Conservation (phyloP, 352 stramenopile genomes). For the Phytophthora agathidicida region DNA sequence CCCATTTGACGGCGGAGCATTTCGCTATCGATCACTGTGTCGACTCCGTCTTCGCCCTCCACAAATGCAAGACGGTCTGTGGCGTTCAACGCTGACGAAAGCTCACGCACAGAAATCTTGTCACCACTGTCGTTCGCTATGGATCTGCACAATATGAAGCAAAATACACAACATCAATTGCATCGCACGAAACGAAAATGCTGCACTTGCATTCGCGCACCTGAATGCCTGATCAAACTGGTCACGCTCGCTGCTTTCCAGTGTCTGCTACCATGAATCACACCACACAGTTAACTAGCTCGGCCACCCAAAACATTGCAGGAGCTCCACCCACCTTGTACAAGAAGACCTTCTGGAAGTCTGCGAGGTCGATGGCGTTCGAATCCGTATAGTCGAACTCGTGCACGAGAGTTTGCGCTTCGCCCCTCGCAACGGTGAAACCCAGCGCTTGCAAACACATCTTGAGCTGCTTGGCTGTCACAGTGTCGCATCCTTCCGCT, state of each 20-base stretch:
- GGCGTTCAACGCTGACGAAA: constrained; percentile 9
- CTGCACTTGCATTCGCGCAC: constrained; percentile 11
- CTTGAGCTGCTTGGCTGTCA: constrained; percentile 41
- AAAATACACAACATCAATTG: not conserved
- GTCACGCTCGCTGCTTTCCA: constrained; percentile 27
- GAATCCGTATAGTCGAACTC: constrained; percentile 53
- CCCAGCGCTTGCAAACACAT: constrained; percentile 38
- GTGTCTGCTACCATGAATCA: constrained; percentile 6
- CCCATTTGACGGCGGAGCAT: constrained; percentile 25
- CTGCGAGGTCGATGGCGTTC: constrained; percentile 30
- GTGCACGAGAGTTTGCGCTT: constrained; percentile 44
- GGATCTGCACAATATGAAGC: constrained; percentile 10
- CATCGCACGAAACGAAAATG: too few species aligned
- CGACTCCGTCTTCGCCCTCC: not conserved
- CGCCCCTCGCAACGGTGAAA: constrained; percentile 24
- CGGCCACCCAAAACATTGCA: not conserved
- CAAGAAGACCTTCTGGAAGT: constrained; percentile 54
- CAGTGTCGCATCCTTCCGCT: constrained; percentile 14
- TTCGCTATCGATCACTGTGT: constrained; percentile 14
- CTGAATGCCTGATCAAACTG: constrained; percentile 41
- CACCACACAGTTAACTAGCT: not conserved
- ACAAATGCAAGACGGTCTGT: not conserved
- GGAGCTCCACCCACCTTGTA: constrained; percentile 45
- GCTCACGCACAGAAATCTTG: constrained; percentile 20
- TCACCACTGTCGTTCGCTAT: constrained; percentile 12